phyloP scores from a whole-genome alignment of 495 filamentous ascomycete genomes.

The Talaromyces thailandensis region DNA sequence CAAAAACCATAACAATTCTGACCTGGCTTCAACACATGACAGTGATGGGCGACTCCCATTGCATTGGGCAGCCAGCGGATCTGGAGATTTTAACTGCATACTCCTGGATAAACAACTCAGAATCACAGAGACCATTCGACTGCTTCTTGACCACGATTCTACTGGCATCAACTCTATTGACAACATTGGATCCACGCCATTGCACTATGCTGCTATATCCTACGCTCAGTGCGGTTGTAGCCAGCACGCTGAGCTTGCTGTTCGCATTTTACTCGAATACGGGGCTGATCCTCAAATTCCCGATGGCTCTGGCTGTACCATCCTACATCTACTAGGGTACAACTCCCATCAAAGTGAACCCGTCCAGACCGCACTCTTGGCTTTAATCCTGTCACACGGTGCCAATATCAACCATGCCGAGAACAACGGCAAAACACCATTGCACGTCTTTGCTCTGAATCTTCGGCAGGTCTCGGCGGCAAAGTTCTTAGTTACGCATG shows the following conservation, averaged over 20 bases:
- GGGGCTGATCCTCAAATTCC: constrained; percentile 4
- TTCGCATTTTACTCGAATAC: constrained; percentile 8
- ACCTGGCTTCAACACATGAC: constrained; percentile 5
- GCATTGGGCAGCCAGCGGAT: constrained; percentile 9
- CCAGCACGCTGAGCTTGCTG: constrained; percentile 2
- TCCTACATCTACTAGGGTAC: constrained; percentile 8
- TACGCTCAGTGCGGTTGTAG: constrained; percentile 3
- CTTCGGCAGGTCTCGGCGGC: constrained; percentile 7
- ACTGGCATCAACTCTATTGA: constrained; percentile 8
- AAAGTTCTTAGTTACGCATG: constrained; percentile 6
- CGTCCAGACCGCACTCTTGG: constrained; percentile 6
- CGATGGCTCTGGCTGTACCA: constrained; percentile 6
- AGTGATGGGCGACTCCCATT: constrained; percentile 10
- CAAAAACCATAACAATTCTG: neutral
- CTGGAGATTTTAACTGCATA: neutral
- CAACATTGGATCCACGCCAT: constrained; percentile 5
- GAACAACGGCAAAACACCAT: constrained; percentile 9
- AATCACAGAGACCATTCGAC: constrained; percentile 2
- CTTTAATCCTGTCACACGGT: constrained; percentile 9
- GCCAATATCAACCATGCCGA: constrained; percentile 10
- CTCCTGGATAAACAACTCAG: constrained; percentile 5
- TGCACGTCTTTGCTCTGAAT: constrained; percentile 8
- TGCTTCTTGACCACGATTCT: constrained; percentile 5
- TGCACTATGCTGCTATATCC: constrained; percentile 7
- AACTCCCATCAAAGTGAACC: constrained; percentile 6